Conservation (phyloP, 2,329 filamentous ascomycete genomes). For the Hymenoscyphus occultus region DNA sequence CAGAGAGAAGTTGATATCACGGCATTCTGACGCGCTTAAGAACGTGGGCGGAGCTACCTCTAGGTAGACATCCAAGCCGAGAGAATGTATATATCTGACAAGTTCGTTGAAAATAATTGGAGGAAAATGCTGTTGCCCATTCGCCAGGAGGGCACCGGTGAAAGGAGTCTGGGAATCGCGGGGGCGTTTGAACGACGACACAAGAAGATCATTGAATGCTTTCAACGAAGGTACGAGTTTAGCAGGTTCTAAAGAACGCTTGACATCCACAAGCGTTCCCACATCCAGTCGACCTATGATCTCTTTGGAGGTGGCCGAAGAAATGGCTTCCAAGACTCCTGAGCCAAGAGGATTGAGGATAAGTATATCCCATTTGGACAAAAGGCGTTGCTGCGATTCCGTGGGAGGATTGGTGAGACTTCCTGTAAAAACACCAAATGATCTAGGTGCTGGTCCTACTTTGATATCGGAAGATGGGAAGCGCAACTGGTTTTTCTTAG, state of each 20-base stretch:
- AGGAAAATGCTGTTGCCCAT: slow-evolving; percentile 37
- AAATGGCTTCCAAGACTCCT: slow-evolving; percentile 36
- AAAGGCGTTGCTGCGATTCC: slow-evolving; percentile 31
- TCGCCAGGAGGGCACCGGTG: slow-evolving; percentile 42
- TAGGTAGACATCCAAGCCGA: slow-evolving; percentile 42
- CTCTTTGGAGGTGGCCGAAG: slow-evolving; percentile 5
- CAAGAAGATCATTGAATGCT: slow-evolving; percentile 9
- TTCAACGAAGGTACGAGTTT: slow-evolving; percentile 9
- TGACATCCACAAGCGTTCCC: slow-evolving; percentile 10
- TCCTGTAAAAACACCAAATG: slow-evolving; percentile 43
- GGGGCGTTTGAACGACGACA: slow-evolving; percentile 9
- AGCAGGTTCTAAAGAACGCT: not conserved
- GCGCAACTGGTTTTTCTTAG: not conserved
- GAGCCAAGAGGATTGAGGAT: slow-evolving; percentile 41
- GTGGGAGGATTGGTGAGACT: slow-evolving; percentile 35
- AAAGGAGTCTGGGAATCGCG: slow-evolving; percentile 27
- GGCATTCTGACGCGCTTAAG: slow-evolving; percentile 25
- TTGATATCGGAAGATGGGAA: not conserved
- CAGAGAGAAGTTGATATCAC: slow-evolving; percentile 34
- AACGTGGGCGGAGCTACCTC: slow-evolving; percentile 42
- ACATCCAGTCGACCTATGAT: slow-evolving; percentile 18
- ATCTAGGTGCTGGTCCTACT: slow-evolving; percentile 29
- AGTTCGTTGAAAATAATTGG: slow-evolving; percentile 33
- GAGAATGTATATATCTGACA: slow-evolving; percentile 30
- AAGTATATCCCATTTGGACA: slow-evolving; percentile 41